These are phyloP conservation scores for Solanum corneliomulleri DNA, from an alignment of 257 asterid genomes.

Conservation along the genomic window DNA sequence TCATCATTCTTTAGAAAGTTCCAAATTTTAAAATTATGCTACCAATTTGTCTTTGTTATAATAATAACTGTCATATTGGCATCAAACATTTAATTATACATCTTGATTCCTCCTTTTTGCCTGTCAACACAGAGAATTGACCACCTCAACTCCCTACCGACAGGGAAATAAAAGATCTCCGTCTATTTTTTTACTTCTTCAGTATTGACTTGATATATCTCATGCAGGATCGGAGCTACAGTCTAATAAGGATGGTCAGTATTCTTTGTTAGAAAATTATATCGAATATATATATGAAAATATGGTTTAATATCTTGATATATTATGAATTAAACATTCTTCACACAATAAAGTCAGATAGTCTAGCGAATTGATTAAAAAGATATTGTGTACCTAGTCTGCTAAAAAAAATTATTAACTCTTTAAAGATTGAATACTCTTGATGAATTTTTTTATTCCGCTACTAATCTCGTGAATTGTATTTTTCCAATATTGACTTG, in stretches of 20 bases:
- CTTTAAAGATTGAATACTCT: too few species aligned
- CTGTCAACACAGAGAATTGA: not conserved
- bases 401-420: too few species aligned
- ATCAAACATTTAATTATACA: not conserved
- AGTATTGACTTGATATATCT: not conserved
- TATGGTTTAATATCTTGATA: too few species aligned
- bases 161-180: not conserved
- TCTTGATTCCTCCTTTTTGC: not conserved
- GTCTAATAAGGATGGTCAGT: too few species aligned
- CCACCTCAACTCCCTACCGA: not conserved
- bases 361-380: too few species aligned
- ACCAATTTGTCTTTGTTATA: not conserved
- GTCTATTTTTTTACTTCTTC: not conserved
- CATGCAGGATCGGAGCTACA: too few species aligned
- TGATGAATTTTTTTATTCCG: too few species aligned
- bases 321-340: too few species aligned
- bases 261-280: fast-evolving
- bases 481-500: too few species aligned
- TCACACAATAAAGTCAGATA: too few species aligned
- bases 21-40: not conserved
- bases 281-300: too few species aligned
- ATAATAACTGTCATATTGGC: not conserved
- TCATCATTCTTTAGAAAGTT: not conserved
- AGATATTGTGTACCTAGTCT: fast-evolving
- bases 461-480: too few species aligned